Conservation (phyloP, 139 green algal genomes). For the Choricystis sp. region DNA sequence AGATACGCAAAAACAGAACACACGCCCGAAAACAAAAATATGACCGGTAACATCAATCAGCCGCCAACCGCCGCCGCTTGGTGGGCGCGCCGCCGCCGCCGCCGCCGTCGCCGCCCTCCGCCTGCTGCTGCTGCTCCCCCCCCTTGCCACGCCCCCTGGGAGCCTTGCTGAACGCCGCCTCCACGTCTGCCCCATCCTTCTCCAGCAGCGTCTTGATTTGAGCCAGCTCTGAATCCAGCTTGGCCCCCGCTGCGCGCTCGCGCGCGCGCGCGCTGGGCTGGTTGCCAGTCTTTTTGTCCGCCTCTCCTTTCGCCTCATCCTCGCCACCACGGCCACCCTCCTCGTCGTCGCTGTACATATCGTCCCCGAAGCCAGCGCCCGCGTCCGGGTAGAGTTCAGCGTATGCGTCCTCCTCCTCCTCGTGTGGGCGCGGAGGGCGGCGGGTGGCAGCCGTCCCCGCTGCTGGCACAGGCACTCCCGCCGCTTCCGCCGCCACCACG, state of each 20-base stretch:
- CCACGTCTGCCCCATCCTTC: conserved; percentile 22
- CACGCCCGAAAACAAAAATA: too few species aligned
- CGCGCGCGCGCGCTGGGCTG: not conserved
- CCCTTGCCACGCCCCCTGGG: not conserved
- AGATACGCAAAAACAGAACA: too few species aligned
- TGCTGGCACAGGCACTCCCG: too few species aligned
- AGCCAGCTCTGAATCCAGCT: conserved; percentile 47
- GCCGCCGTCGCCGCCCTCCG: too few species aligned
- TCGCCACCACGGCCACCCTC: not conserved
- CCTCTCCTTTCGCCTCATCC: not conserved
- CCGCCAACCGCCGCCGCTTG: too few species aligned
- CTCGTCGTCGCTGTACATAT: not conserved
- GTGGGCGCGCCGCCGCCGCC: too few species aligned
- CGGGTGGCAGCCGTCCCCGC: not conserved
- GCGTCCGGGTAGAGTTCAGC: not conserved
- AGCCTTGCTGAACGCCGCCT: not conserved
- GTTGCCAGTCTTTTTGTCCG: not conserved
- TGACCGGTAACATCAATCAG: too few species aligned
- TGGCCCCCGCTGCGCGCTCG: conserved; percentile 19
- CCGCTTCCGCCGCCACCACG: too few species aligned
- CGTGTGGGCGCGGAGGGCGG: conserved; percentile 9
- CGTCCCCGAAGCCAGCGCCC: not conserved
- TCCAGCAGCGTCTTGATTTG: conserved; percentile 51
- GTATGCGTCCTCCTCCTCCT: not conserved
- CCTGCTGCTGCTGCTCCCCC: not conserved